phyloP scores from a whole-genome alignment of 2,329 filamentous ascomycete species.

The Eutypella sp. region DNA sequence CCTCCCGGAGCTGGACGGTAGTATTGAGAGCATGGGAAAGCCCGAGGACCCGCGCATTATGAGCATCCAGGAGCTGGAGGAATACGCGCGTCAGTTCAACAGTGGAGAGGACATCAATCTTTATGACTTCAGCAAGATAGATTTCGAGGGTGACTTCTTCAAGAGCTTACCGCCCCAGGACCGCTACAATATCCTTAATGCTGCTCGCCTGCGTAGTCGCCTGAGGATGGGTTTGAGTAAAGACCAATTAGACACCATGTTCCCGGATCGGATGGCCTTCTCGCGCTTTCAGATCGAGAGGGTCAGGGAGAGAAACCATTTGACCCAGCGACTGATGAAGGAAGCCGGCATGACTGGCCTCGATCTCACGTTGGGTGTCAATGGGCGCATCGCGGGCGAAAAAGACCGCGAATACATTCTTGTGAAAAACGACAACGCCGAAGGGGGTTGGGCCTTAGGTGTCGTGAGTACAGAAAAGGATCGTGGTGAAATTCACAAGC shows the following conservation, averaged over 20 bases:
- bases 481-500: conserved; percentile 73
- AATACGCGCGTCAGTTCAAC: conserved; percentile 90
- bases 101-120: conserved; percentile 84
- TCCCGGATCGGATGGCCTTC: conserved; percentile 95
- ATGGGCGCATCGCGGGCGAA: conserved; percentile 72
- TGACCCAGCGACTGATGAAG: conserved; percentile 92
- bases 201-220: conserved; percentile 79
- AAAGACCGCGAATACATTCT: conserved; percentile 91
- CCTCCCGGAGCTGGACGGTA: conserved; percentile 76
- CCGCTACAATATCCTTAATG: conserved; percentile 96
- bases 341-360: conserved; percentile 83
- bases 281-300: conserved; percentile 94
- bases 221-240: conserved; percentile 95
- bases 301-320: conserved; percentile 84
- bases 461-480: conserved; percentile 85
- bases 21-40: conserved; percentile 79
- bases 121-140: conserved; percentile 98
- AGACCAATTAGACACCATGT: conserved; percentile 94
- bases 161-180: conserved; percentile 83
- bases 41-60: conserved; percentile 93
- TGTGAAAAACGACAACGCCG: conserved; percentile 90
- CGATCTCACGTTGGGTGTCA: conserved; percentile 63
- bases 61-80: conserved; percentile 89
- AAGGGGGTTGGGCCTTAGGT: conserved; percentile 92
- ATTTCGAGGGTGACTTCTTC: conserved; percentile 96